A percentile compares a stretch with the other conserved stretches of the same genome.
Conservation (phyloP, 192 early-diverging fungal species). For the Helicostylum pulchrum region DNA sequence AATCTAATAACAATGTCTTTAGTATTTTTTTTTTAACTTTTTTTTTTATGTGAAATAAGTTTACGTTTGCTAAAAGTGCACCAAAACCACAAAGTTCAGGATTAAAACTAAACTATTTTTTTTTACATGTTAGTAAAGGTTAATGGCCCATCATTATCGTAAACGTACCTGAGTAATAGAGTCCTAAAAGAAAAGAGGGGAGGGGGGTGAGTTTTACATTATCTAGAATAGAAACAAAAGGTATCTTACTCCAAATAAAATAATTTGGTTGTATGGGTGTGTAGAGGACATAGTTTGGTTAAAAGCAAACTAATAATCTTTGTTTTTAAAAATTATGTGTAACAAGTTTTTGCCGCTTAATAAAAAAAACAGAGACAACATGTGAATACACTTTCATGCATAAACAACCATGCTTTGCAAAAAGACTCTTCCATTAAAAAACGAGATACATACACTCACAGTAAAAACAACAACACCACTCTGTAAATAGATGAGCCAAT, state of each 20-base stretch:
- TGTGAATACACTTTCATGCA: too few relatives aligned
- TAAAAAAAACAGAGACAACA: too few relatives aligned
- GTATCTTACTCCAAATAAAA: conserved; percentile 25
- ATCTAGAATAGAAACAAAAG: not conserved
- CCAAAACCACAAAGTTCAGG: conserved; percentile 19
- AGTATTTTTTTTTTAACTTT: too few relatives aligned
- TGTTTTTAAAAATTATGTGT: too few relatives aligned
- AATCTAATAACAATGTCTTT: conserved; percentile 12
- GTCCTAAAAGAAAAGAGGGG: conserved; percentile 24
- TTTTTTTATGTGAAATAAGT: not conserved
- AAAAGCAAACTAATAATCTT: not conserved
- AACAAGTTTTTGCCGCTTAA: too few relatives aligned
- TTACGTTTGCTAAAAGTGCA: conserved; percentile 24
- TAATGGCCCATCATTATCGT: too few relatives aligned
- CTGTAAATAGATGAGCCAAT: too few relatives aligned
- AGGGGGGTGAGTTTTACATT: not conserved
- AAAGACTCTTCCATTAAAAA: too few relatives aligned
- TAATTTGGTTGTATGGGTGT: conserved; percentile 23
- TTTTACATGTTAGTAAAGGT: not conserved
- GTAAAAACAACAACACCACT: too few relatives aligned
- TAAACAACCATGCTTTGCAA: too few relatives aligned
- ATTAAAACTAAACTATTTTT: conserved; percentile 27
- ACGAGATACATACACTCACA: too few relatives aligned
- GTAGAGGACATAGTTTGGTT: not conserved
- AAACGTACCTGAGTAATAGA: conserved; percentile 47